phyloP scores from a whole-genome alignment of 805 yeast species.

The Candida stauntonica region DNA sequence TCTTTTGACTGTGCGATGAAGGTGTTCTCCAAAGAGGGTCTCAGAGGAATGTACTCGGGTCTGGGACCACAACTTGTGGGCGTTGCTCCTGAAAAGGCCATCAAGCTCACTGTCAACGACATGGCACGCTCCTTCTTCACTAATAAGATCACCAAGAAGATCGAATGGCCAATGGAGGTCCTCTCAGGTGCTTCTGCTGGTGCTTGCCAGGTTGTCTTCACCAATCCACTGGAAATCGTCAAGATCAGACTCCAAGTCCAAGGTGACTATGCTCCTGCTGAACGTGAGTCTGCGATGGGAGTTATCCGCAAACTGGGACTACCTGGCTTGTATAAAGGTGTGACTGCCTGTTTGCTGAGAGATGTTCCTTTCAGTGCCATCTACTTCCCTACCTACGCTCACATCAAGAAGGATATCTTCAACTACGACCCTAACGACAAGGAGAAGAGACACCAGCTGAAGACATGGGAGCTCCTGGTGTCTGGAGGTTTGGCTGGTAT shows the following conservation, averaged over 20 bases:
- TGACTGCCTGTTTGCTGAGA: conserved; percentile 82
- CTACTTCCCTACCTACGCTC: conserved; percentile 95
- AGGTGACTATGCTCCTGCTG: conserved; percentile 54
- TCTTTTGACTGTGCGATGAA: conserved; percentile 84
- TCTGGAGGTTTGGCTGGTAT: conserved; percentile 97
- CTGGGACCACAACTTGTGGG: conserved; percentile 92
- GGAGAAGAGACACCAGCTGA: conserved; percentile 53
- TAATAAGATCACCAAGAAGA: conserved; percentile 42
- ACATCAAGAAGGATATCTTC: conserved; percentile 77
- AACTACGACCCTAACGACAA: conserved; percentile 71
- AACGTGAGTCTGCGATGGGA: conserved; percentile 44
- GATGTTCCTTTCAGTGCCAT: conserved; percentile 97
- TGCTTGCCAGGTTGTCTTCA: conserved; percentile 92
- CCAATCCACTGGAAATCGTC: conserved; percentile 94
- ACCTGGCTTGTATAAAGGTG: conserved; percentile 86
- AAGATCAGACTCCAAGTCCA: conserved; percentile 93
- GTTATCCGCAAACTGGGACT: conserved; percentile 79
- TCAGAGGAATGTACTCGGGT: conserved; percentile 86
- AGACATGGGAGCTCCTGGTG: conserved; percentile 76
- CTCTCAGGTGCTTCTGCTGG: conserved; percentile 94
- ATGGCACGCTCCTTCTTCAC: conserved; percentile 71
- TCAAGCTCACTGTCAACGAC: conserved; percentile 92
- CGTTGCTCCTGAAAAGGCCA: conserved; percentile 98
- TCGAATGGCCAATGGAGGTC: conserved; percentile 61
- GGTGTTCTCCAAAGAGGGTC: conserved; percentile 72